These are phyloP conservation scores for Aspergillus intermedius DNA, from an alignment of 2,329 filamentous ascomycete species.

Conservation along the genomic window DNA sequence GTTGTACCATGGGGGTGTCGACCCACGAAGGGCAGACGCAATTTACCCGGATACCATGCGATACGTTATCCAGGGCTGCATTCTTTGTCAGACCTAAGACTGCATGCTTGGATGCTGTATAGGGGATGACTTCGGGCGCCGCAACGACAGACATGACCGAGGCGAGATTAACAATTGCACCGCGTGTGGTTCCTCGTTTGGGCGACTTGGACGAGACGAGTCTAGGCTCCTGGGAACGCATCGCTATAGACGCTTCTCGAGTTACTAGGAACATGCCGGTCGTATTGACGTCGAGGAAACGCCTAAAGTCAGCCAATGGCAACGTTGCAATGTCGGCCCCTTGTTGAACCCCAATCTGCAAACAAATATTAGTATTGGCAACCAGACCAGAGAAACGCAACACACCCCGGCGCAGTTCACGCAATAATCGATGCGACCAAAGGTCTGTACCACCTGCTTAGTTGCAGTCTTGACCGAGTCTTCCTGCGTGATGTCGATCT, in stretches of 20 bases:
- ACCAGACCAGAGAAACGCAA: neutral
- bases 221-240: no score
- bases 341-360: constrained; percentile 2
- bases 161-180: constrained; percentile 36
- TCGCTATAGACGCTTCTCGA: no score
- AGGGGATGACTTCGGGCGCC: constrained; percentile 30
- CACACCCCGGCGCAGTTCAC: constrained; percentile 18
- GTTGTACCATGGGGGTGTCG: constrained; percentile 24
- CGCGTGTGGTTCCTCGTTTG: constrained; percentile 15
- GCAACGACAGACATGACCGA: constrained; percentile 28
- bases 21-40: constrained; percentile 26
- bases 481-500: constrained; percentile 19
- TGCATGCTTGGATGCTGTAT: constrained; percentile 27
- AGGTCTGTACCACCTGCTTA: constrained; percentile 8
- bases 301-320: constrained; percentile 26
- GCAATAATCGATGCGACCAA: constrained; percentile 21
- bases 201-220: constrained; percentile 9
- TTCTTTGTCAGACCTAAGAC: constrained; percentile 40
- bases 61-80: constrained; percentile 21
- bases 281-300: constrained; percentile 30
- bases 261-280: no score
- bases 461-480: constrained; percentile 19
- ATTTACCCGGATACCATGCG: constrained; percentile 25
- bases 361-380: neutral
- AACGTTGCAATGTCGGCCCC: neutral